Conservation (phyloP, 1,284 basidiomycete species). For the Moniliophthora roreri region DNA sequence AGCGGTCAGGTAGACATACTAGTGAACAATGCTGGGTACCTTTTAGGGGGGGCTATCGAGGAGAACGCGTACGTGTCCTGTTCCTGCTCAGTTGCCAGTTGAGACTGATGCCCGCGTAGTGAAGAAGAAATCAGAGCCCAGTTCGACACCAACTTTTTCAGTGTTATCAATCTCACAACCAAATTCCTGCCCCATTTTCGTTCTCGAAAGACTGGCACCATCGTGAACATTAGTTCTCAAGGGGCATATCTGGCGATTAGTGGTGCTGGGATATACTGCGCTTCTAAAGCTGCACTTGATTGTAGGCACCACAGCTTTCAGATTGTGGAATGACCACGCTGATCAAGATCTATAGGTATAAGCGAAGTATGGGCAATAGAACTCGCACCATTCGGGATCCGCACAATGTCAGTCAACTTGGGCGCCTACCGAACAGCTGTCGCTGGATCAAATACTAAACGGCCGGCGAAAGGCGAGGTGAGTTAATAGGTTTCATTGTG, state of each 20-base stretch:
- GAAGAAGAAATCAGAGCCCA: constrained; percentile 3
- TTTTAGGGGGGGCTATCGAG: constrained; percentile 13
- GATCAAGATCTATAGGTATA: background rate
- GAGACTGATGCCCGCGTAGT: no score
- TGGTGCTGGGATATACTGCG: constrained; percentile 6
- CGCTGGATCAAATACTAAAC: background rate
- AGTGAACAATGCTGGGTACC: constrained; percentile 21
- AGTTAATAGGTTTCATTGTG: background rate
- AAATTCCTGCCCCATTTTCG: constrained; percentile 9
- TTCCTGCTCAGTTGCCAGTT: no score
- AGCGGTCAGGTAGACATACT: constrained; percentile 19
- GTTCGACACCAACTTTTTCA: constrained; percentile 8
- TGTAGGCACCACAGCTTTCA: background rate
- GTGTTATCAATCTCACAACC: constrained; percentile 7
- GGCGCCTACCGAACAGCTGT: constrained; percentile 4
- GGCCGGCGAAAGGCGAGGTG: background rate
- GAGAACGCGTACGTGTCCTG: constrained; percentile 8
- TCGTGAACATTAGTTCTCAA: constrained; percentile 9
- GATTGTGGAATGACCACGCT: background rate
- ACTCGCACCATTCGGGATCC: constrained; percentile 9
- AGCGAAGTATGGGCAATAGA: constrained; percentile 8
- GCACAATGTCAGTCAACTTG: background rate
- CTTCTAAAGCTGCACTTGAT: constrained; percentile 6
- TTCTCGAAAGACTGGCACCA: constrained; percentile 1
- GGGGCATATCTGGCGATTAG: background rate